Evolutionary conservation across 192 early-diverging fungal species (phyloP).

Genomic region (Dissophora globulifera): DNA sequence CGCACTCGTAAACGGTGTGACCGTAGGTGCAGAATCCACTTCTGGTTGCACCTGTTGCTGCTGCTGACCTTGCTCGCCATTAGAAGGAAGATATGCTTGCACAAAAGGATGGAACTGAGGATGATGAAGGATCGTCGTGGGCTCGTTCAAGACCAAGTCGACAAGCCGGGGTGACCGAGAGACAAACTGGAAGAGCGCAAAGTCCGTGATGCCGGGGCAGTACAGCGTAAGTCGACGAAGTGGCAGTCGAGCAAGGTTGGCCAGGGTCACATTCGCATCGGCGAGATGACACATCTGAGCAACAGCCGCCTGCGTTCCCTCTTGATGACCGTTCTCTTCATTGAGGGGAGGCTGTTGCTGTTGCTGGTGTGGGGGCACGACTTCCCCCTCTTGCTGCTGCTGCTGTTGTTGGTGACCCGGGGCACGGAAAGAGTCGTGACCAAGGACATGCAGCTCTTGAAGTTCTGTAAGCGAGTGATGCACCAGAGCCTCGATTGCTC

Average conservation of each 20-base stretch:
- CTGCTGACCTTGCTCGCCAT: neutral
- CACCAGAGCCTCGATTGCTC: slow-evolving; percentile 21
- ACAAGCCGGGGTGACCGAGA: slow-evolving; percentile 6
- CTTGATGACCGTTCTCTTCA: slow-evolving; percentile 2
- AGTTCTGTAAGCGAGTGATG: slow-evolving; percentile 2
- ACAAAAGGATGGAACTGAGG: slow-evolving; percentile 40
- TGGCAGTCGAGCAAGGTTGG: slow-evolving; percentile 19
- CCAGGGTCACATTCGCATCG: slow-evolving; percentile 16
- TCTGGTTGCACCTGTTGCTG: neutral
- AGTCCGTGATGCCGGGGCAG: slow-evolving; percentile 51
- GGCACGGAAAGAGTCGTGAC: slow-evolving; percentile 23
- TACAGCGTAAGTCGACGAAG: slow-evolving; percentile 41
- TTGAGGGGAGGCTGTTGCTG: neutral
- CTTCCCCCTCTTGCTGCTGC: slow-evolving; percentile 2
- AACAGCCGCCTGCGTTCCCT: slow-evolving; percentile 9
- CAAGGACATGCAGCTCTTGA: slow-evolving; percentile 48
- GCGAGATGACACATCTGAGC: slow-evolving; percentile 41
- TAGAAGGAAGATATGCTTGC: slow-evolving; percentile 5
- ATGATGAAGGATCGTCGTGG: slow-evolving; percentile 35
- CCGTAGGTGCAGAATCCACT: no score
- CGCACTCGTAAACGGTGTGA: slow-evolving; percentile 19
- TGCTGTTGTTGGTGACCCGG: slow-evolving; percentile 15
- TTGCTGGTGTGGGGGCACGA: slow-evolving; percentile 1
- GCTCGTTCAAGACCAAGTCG: slow-evolving; percentile 44
- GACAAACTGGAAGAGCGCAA: slow-evolving; percentile 34